Percentiles rank a stretch among this genome's conserved stretches.
phyloP scores from a whole-genome alignment of 129 eudicot species.

The Flaveria bidentis region DNA sequence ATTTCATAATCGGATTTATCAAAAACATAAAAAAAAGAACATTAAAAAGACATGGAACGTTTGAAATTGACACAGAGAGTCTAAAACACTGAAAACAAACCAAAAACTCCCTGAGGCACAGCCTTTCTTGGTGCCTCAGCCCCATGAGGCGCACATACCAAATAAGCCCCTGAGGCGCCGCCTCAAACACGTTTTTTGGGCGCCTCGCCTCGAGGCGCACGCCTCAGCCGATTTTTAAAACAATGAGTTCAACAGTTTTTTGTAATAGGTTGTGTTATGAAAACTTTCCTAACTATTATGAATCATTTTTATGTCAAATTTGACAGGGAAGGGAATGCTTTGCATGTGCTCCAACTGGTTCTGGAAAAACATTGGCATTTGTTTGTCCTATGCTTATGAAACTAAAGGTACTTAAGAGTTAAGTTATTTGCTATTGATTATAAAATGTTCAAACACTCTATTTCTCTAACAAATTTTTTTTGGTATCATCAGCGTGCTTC shows the following conservation, averaged over 20 bases:
- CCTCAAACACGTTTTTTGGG: too few species aligned
- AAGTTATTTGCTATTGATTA: constrained; percentile 12
- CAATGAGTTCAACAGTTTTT: not conserved
- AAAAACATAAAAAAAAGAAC: too few species aligned
- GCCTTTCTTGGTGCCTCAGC: too few species aligned
- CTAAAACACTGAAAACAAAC: too few species aligned
- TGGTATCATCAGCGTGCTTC: constrained; percentile 56
- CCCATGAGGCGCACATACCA: too few species aligned
- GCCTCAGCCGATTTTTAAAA: too few species aligned
- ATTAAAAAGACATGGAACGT: too few species aligned
- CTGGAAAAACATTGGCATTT: constrained; percentile 95
- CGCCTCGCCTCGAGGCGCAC: too few species aligned
- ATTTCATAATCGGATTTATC: too few species aligned
- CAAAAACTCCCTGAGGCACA: too few species aligned
- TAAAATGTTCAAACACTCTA: constrained; percentile 5
- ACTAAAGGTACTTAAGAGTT: constrained; percentile 59
- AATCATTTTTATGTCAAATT: constrained; percentile 17
- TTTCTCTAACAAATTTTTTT: constrained; percentile 8
- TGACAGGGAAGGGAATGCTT: constrained; percentile 91
- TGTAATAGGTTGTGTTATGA: constrained; percentile 1
- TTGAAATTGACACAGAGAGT: too few species aligned
- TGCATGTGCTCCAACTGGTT: constrained; percentile 99
- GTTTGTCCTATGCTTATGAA: constrained; percentile 86
- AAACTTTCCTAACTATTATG: constrained; percentile 18
- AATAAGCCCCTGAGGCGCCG: too few species aligned